These are phyloP conservation scores for Sphaerulina populicola DNA, from an alignment of 2,329 filamentous ascomycete species.

Conservation along the genomic window DNA sequence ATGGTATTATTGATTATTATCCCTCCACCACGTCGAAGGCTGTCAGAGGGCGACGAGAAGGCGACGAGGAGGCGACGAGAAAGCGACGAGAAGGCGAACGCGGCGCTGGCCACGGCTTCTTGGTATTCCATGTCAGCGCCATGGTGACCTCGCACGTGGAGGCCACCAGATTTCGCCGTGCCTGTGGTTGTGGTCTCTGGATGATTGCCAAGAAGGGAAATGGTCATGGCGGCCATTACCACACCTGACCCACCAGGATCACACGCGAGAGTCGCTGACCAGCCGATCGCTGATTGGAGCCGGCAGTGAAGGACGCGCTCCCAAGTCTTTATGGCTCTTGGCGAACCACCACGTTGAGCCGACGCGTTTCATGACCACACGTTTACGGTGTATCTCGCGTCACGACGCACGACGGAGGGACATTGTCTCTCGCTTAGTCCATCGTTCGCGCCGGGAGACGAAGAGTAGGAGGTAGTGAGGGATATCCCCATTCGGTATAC, in stretches of 20 bases:
- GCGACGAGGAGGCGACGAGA: not conserved
- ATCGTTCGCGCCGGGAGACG: too few species aligned
- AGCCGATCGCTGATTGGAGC: not conserved
- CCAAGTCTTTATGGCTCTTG: not conserved
- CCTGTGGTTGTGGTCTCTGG: not conserved
- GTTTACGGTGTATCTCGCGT: not conserved
- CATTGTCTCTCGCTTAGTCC: too few species aligned
- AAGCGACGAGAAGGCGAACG: not conserved
- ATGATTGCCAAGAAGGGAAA: not conserved
- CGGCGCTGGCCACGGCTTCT: not conserved
- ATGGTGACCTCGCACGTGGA: constrained; percentile 11
- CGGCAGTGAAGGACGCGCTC: not conserved
- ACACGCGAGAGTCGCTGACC: not conserved
- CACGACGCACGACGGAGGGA: not conserved
- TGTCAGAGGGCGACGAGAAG: not conserved
- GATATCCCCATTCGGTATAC: too few species aligned
- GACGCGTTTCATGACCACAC: not conserved
- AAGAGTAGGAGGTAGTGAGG: too few species aligned
- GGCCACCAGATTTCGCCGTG: constrained; percentile 5
- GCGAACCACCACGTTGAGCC: too few species aligned
- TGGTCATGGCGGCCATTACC: not conserved
- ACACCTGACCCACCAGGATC: not conserved
- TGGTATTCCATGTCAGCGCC: not conserved
- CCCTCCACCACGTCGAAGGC: not conserved
- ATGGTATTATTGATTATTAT: too few species aligned